Evolutionary conservation across 1,284 basidiomycete species (phyloP), one percentile per base, ranked within the genome.

Genomic region (Cutaneotrichosporon sp.): DNA sequence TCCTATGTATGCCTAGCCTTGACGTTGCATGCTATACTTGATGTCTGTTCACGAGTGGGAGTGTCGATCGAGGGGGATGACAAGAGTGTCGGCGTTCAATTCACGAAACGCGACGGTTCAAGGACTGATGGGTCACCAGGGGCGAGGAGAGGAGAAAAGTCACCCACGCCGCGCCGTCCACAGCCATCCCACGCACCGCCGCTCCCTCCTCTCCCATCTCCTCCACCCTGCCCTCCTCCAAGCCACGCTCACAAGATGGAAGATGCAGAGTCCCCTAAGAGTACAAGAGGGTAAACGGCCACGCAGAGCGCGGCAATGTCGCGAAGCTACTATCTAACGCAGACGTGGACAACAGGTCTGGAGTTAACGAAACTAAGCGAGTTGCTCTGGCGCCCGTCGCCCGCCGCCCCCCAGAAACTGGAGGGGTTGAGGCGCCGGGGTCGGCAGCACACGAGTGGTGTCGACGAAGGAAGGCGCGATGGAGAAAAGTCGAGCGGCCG

Each of bases 331-430:
- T 42, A 42, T 42, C 38, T 42, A 42, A 42, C 38, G 38, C 38
- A 42, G 38, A 42, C 38, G 38, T 42, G 38, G 38, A 18, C n/a
- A n/a, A 42, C 38, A 42, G 38, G 38, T 42, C 38, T 9, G 38
- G 38, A 42, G 38, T 42, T 42, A 42, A 42, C 38, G 38, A 42
- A 42, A 42, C 38, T n/a, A 42, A 42, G 38, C 38, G 38, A 42
- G n/a, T 42, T 42, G 18, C 38, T 42, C 38, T 42, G 18, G 38
- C 38, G 38, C 38, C 38, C 38, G 38, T 42, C 38, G 18, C 38
- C 38, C 18, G 38, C 38, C n/a, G n/a, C 18, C 16, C 38, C 38
- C 38, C 38, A 42, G 38, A 42, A 42, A 42, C 38, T 42, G 38
- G 38, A n/a, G 38, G 18, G 16, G 38, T 42, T 42, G 38, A 42